Conservation (phyloP, 495 filamentous ascomycete genomes). For the Talaromyces adpressus region DNA sequence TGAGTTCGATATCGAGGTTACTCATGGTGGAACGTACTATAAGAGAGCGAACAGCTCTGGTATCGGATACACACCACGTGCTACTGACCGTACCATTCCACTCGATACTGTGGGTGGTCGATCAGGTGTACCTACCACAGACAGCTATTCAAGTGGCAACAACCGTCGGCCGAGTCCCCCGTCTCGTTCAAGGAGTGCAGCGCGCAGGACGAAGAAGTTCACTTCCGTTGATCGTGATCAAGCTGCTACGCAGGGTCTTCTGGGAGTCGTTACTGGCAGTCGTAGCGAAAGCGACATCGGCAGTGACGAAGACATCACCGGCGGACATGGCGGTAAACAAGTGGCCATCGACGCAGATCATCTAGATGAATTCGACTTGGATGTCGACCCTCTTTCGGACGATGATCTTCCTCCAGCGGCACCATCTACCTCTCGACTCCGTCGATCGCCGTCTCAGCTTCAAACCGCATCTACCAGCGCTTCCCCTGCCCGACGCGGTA, state of each 20-base stretch:
- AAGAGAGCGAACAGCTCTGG: slow-evolving; percentile 62
- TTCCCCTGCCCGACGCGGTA: slow-evolving; percentile 23
- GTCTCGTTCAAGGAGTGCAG: slow-evolving; percentile 34
- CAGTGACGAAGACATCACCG: slow-evolving; percentile 51
- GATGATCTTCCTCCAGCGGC: slow-evolving; percentile 47
- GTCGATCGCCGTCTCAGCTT: slow-evolving; percentile 49
- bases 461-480: slow-evolving; percentile 22
- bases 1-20: slow-evolving; percentile 94
- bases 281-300: slow-evolving; percentile 40
- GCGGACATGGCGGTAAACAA: slow-evolving; percentile 24
- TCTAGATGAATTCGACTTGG: slow-evolving; percentile 34
- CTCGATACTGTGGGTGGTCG: slow-evolving; percentile 41
- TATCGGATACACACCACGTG: slow-evolving; percentile 68
- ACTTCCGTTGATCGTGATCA: slow-evolving; percentile 29
- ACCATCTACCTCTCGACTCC: slow-evolving; percentile 34
- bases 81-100: slow-evolving; percentile 46
- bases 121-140: slow-evolving; percentile 19
- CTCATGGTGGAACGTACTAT: slow-evolving; percentile 67
- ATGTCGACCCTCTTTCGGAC: slow-evolving; percentile 35
- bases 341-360: slow-evolving; percentile 6
- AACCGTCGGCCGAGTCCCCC: slow-evolving; percentile 42
- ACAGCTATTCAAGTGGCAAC: slow-evolving; percentile 51
- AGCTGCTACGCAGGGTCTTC: slow-evolving; percentile 32
- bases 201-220: slow-evolving; percentile 57
- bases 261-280: slow-evolving; percentile 38